These are phyloP conservation scores for Aquilaria agallochum DNA, from an alignment of 441 rosid genomes.

Conservation along the genomic window DNA sequence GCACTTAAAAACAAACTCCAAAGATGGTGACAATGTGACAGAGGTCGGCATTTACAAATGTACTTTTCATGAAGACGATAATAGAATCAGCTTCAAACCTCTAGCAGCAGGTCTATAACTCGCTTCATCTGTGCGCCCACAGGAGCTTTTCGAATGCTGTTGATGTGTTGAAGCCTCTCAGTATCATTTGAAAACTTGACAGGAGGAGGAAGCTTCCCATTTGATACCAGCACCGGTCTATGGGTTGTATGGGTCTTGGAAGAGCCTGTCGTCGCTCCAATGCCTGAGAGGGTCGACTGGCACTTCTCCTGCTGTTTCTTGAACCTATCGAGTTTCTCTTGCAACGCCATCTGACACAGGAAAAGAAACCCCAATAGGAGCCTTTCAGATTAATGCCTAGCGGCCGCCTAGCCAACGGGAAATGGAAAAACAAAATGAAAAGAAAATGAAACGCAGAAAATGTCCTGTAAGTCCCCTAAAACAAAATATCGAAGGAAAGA, in stretches of 20 bases:
- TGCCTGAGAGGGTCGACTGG: conserved; percentile 55
- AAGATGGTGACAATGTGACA: not conserved
- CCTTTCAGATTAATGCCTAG: too few relatives aligned
- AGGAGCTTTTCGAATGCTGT: conserved; percentile 67
- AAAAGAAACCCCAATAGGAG: not conserved
- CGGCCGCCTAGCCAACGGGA: too few relatives aligned
- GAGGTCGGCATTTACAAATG: too few relatives aligned
- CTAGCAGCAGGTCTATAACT: conserved; percentile 62
- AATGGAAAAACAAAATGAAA: too few relatives aligned
- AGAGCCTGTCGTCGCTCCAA: conserved; percentile 42
- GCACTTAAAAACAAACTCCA: too few relatives aligned
- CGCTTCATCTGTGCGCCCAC: conserved; percentile 93
- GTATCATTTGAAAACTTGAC: conserved; percentile 82
- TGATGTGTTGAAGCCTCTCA: conserved; percentile 63
- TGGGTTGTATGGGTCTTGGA: conserved; percentile 27
- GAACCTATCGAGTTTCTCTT: conserved; percentile 55
- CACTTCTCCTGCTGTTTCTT: conserved; percentile 75
- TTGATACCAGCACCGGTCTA: conserved; percentile 22
- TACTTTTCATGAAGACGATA: too few relatives aligned
- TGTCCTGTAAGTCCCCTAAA: too few relatives aligned
- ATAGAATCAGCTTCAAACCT: conserved; percentile 30
- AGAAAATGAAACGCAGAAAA: too few relatives aligned
- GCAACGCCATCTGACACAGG: conserved; percentile 47
- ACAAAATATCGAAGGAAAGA: too few relatives aligned
- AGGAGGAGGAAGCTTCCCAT: conserved; percentile 36